Evolutionary conservation across 306 rosid genomes (phyloP).

Genomic region (Ochetophila trinervis): DNA sequence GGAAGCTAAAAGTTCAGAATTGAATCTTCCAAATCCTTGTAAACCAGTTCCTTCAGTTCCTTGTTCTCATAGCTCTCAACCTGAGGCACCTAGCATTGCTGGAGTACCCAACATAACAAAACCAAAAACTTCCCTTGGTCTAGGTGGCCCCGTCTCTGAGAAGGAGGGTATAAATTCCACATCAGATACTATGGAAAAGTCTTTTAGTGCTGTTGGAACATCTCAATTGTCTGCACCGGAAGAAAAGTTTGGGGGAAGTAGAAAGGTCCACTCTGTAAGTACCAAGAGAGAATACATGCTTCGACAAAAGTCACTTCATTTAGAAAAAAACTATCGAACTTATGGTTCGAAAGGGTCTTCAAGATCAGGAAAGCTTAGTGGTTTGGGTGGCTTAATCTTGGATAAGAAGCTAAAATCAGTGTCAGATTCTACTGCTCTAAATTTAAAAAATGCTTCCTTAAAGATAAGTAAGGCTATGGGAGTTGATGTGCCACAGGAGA

Average conservation of each 20-base stretch:
- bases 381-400: conserved; percentile 61
- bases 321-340: conserved; percentile 65
- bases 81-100: conserved; percentile 36
- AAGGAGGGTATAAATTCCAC: conserved; percentile 43
- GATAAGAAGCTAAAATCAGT: conserved; percentile 75
- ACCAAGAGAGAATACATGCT: conserved; percentile 76
- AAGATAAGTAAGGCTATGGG: conserved; percentile 70
- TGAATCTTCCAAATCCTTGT: conserved; percentile 52
- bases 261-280: conserved; percentile 55
- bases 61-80: conserved; percentile 44
- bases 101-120: conserved; percentile 36
- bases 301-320: conserved; percentile 71
- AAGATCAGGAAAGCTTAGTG: conserved; percentile 64
- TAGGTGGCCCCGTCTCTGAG: conserved; percentile 34
- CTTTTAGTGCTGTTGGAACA: conserved; percentile 40
- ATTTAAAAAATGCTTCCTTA: conserved; percentile 64
- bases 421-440: conserved; percentile 56
- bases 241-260: conserved; percentile 50
- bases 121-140: conserved; percentile 37
- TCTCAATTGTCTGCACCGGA: conserved; percentile 50
- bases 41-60: conserved; percentile 35
- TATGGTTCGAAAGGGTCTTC: conserved; percentile 76
- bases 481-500: conserved; percentile 56
- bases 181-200: conserved; percentile 40
- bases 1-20: conserved; percentile 48